phyloP scores from a whole-genome alignment of 495 filamentous ascomycete genomes.

The Aspergillus wentii region DNA sequence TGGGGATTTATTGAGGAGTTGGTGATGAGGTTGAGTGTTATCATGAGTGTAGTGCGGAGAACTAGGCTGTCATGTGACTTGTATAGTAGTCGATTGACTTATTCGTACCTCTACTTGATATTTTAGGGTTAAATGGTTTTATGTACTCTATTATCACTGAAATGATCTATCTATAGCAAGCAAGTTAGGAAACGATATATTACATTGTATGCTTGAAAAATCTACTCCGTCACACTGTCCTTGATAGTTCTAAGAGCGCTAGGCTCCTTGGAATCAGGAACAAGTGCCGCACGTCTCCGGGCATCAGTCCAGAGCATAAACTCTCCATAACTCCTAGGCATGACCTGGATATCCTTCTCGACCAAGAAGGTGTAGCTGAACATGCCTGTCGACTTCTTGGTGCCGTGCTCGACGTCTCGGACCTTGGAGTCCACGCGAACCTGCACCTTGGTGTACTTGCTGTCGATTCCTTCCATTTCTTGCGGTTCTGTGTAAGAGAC shows the following conservation, averaged over 20 bases:
- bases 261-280: slow-evolving; percentile 25
- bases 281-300: slow-evolving; percentile 45
- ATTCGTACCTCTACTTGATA: too few relatives aligned
- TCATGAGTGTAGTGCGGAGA: too few relatives aligned
- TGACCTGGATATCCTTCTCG: slow-evolving; percentile 64
- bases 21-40: too few relatives aligned
- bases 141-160: too few relatives aligned
- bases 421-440: slow-evolving; percentile 75
- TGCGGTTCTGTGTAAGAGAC: slow-evolving; percentile 74
- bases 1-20: too few relatives aligned
- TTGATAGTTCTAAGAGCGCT: slow-evolving; percentile 33
- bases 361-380: slow-evolving; percentile 87
- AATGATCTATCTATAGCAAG: too few relatives aligned
- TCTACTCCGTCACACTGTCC: slow-evolving; percentile 46
- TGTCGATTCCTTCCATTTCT: slow-evolving; percentile 24
- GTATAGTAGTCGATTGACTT: too few relatives aligned
- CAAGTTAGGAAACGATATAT: too few relatives aligned
- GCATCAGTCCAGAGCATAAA: slow-evolving; percentile 81
- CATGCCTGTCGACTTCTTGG: slow-evolving; percentile 69
- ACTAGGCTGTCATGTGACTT: too few relatives aligned
- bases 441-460: slow-evolving; percentile 62
- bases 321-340: slow-evolving; percentile 70
- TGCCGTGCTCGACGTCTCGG: slow-evolving; percentile 70
- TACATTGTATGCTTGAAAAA: too few relatives aligned
- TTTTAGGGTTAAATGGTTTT: too few relatives aligned